phyloP scores from a whole-genome alignment of 148 eudicot genomes.

The Amaranthus palmeri region DNA sequence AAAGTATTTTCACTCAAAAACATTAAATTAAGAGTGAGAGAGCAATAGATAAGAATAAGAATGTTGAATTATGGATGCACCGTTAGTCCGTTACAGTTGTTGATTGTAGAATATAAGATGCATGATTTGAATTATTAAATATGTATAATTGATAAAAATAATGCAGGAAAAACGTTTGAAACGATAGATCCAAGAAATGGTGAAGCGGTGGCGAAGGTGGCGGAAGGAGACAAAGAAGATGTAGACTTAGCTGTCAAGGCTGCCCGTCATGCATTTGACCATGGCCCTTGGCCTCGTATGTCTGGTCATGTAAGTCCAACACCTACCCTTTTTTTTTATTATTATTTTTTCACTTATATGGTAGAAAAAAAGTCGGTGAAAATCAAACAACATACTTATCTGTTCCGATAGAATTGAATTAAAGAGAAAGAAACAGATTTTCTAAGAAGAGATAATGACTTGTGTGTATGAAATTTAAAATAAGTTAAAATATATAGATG shows the following conservation, averaged over 20 bases:
- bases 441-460: too few species aligned
- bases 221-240: constrained; percentile 71
- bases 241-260: constrained; percentile 73
- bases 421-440: too few species aligned
- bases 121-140: neutral
- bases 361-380: too few species aligned
- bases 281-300: constrained; percentile 90
- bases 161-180: constrained; percentile 65
- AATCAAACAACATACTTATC: too few species aligned
- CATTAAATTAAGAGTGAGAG: too few species aligned
- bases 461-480: too few species aligned
- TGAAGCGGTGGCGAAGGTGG: constrained; percentile 55
- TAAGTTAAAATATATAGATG: too few species aligned
- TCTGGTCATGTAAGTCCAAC: constrained; percentile 46
- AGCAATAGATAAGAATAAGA: too few species aligned
- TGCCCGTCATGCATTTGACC: constrained; percentile 84
- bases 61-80: neutral
- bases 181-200: constrained; percentile 78
- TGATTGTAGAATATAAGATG: neutral
- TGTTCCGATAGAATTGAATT: too few species aligned
- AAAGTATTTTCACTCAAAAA: too few species aligned
- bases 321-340: neutral
- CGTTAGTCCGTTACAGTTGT: too few species aligned
- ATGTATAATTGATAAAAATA: neutral
- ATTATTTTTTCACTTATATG: too few species aligned